Conservation (phyloP, 2,329 filamentous ascomycete genomes). For the Penicillium sp. region DNA sequence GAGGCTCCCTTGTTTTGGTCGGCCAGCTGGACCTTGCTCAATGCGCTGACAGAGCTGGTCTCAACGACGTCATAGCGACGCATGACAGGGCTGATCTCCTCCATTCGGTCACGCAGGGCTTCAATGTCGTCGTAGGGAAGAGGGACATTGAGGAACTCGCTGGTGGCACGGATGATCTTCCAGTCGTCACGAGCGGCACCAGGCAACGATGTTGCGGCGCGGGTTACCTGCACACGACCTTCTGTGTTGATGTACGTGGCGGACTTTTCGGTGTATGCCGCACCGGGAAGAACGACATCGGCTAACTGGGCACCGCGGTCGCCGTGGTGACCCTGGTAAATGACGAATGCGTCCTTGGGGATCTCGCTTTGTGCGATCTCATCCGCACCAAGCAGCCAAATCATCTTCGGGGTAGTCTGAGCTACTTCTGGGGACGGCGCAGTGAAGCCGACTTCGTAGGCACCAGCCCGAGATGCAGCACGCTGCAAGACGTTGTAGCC, state of each 20-base stretch:
- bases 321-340: conserved; percentile 98
- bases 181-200: conserved; percentile 92
- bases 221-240: conserved; percentile 88
- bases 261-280: conserved; percentile 94
- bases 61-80: conserved; percentile 88
- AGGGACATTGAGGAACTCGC: conserved; percentile 81
- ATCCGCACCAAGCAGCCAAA: conserved; percentile 95
- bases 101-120: conserved; percentile 83
- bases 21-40: conserved; percentile 91
- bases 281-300: conserved; percentile 87
- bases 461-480: conserved; percentile 83
- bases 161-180: conserved; percentile 94
- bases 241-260: conserved; percentile 98
- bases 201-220: conserved; percentile 79
- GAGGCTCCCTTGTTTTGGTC: conserved; percentile 91
- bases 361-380: conserved; percentile 80
- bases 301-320: conserved; percentile 88
- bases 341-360: conserved; percentile 89
- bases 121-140: conserved; percentile 92
- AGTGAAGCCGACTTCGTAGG: conserved; percentile 93
- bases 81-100: conserved; percentile 85
- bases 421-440: conserved; percentile 76
- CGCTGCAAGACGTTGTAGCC: conserved; percentile 96
- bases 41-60: conserved; percentile 62
- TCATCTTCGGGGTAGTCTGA: conserved; percentile 81